A percentile compares a stretch with the other conserved stretches of the same genome.
Conservation (phyloP, 371 early-diverging fungal species). For the Parasitella parasitica region DNA sequence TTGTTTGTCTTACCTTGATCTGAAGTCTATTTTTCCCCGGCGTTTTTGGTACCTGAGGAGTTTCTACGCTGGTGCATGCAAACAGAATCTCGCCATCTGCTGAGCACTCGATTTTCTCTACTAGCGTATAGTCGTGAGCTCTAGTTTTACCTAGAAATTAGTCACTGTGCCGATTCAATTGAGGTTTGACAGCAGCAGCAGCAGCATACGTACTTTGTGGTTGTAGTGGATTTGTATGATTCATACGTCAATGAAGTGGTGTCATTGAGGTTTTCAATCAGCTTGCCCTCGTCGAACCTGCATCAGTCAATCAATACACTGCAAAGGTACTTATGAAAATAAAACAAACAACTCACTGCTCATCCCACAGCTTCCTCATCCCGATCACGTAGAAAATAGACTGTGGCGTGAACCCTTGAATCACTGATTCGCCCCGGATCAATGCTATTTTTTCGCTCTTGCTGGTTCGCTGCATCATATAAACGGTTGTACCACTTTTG, state of each 20-base stretch:
- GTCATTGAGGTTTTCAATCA: slow-evolving; percentile 57
- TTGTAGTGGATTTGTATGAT: slow-evolving; percentile 43
- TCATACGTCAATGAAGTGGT: slow-evolving; percentile 57
- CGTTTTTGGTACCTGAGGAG: slow-evolving; percentile 57
- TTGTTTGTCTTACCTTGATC: slow-evolving; percentile 37
- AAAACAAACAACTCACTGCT: slow-evolving; percentile 31
- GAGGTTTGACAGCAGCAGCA: too few species aligned
- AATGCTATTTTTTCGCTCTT: slow-evolving; percentile 50
- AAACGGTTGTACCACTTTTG: slow-evolving; percentile 64
- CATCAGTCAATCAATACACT: not conserved
- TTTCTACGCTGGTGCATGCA: slow-evolving; percentile 65
- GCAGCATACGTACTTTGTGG: slow-evolving; percentile 38
- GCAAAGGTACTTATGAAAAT: not conserved
- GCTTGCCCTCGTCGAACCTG: slow-evolving; percentile 57
- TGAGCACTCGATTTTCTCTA: slow-evolving; percentile 64
- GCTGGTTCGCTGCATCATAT: slow-evolving; percentile 33
- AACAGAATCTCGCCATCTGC: slow-evolving; percentile 63
- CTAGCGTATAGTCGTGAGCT: slow-evolving; percentile 59
- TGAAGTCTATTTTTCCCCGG: slow-evolving; percentile 57
- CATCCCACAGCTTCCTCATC: slow-evolving; percentile 68
- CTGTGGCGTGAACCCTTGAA: slow-evolving; percentile 66
- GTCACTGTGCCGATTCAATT: too few species aligned
- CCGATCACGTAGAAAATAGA: slow-evolving; percentile 69
- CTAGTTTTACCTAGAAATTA: slow-evolving; percentile 32
- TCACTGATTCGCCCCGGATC: slow-evolving; percentile 63